A percentile compares a stretch with the other conserved stretches of the same genome.
phyloP scores from a whole-genome alignment of 345 rosid species.

The Citrus reticulata region DNA sequence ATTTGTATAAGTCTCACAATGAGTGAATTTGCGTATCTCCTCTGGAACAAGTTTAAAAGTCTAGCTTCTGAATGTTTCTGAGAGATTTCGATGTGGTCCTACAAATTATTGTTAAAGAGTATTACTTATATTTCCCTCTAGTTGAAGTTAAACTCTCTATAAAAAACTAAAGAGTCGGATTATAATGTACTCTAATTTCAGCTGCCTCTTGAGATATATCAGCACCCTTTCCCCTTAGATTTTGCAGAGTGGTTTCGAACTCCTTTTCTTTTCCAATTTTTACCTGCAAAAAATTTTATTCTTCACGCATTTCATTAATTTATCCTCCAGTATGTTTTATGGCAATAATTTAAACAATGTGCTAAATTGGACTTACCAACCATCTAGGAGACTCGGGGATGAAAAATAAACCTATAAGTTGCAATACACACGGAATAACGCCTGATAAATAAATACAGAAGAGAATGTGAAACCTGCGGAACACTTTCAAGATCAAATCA shows the following conservation, averaged over 20 bases:
- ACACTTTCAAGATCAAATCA: background rate
- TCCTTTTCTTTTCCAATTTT: constrained; percentile 42
- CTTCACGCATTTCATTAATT: background rate
- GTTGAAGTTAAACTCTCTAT: background rate
- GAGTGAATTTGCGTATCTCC: constrained; percentile 36
- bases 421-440: constrained; percentile 28
- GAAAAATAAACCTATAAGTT: constrained; percentile 29
- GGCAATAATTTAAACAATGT: too few species aligned
- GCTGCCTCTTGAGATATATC: constrained; percentile 52
- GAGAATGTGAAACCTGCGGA: background rate
- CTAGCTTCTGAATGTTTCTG: constrained; percentile 22
- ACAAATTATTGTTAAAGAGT: background rate
- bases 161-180: background rate
- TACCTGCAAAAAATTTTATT: constrained; percentile 24
- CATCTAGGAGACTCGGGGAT: constrained; percentile 59
- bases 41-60: constrained; percentile 34
- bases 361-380: constrained; percentile 35
- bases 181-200: constrained; percentile 40
- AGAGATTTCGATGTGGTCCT: constrained; percentile 30
- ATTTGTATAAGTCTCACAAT: constrained; percentile 23
- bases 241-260: constrained; percentile 40
- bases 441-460: constrained; percentile 14
- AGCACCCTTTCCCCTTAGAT: constrained; percentile 45
- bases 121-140: background rate
- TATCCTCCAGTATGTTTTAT: too few species aligned